Conservation (phyloP, 805 yeast species). For the Monosporozyma unispora region DNA sequence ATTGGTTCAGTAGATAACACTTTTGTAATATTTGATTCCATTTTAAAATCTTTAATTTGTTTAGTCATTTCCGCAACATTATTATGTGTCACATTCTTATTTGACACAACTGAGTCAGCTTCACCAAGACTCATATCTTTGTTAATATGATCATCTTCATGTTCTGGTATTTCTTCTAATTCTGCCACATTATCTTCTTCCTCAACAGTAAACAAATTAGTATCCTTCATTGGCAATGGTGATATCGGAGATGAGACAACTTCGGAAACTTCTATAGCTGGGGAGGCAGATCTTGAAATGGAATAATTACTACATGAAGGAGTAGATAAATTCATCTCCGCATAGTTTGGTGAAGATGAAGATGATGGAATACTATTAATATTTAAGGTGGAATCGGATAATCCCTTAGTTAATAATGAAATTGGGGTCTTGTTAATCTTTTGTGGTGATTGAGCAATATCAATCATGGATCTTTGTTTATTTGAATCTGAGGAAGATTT, state of each 20-base stretch:
- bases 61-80: neutral
- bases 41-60: neutral
- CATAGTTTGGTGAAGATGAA: neutral
- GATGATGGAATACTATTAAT: neutral
- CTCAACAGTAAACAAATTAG: constrained; percentile 5
- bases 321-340: neutral
- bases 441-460: constrained; percentile 16
- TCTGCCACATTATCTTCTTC: constrained; percentile 3
- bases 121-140: neutral
- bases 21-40: neutral
- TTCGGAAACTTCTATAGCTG: neutral
- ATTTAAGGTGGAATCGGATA: neutral
- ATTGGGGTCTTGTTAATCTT: neutral
- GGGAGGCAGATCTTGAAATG: neutral
- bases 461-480: constrained; percentile 21
- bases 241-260: neutral
- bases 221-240: neutral
- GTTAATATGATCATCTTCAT: neutral
- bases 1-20: neutral
- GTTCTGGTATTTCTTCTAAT: neutral
- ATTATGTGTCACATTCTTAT: neutral
- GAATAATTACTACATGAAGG: neutral
- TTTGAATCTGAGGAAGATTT: neutral
- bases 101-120: neutral
- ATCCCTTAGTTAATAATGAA: neutral